Conservation (phyloP, 345 rosid species). For the Camelina neglecta region DNA sequence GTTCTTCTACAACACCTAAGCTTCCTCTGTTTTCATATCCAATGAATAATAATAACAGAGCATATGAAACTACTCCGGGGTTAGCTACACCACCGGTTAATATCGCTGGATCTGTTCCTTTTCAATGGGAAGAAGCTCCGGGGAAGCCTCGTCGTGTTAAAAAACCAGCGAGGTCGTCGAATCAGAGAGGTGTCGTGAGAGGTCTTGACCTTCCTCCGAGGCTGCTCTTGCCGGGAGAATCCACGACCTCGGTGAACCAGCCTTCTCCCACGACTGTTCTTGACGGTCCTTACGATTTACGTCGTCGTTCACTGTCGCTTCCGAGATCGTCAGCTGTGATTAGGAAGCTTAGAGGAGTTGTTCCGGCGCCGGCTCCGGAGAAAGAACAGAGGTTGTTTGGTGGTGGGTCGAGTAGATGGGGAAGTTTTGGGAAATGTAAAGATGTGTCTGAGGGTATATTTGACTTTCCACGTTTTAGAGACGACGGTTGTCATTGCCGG, state of each 20-base stretch:
- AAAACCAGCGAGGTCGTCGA: constrained; percentile 20
- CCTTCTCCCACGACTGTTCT: constrained; percentile 64
- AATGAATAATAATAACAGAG: constrained; percentile 25
- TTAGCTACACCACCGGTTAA: constrained; percentile 67
- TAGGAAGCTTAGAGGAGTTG: constrained; percentile 38
- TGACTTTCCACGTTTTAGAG: constrained; percentile 39
- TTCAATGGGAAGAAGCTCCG: constrained; percentile 92
- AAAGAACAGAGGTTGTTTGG: constrained; percentile 47
- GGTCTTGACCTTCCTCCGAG: constrained; percentile 77
- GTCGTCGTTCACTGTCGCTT: constrained; percentile 46
- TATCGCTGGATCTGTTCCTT: constrained; percentile 66
- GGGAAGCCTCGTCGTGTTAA: constrained; percentile 69
- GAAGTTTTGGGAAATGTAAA: constrained; percentile 47
- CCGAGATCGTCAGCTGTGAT: constrained; percentile 46
- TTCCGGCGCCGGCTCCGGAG: constrained; percentile 38
- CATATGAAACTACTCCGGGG: constrained; percentile 51
- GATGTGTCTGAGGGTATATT: constrained; percentile 40
- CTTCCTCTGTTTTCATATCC: constrained; percentile 65
- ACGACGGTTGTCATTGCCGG: constrained; percentile 1
- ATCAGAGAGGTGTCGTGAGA: constrained; percentile 40
- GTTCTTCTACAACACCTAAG: constrained; percentile 49
- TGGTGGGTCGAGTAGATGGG: constrained; percentile 63
- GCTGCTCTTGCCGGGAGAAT: constrained; percentile 46
- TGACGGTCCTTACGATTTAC: constrained; percentile 58
- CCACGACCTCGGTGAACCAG: constrained; percentile 7